Percentiles rank a stretch among this genome's conserved stretches.
phyloP scores from a whole-genome alignment of 2,329 filamentous ascomycete genomes.

The Paraphaeosphaeria sporulosa region DNA sequence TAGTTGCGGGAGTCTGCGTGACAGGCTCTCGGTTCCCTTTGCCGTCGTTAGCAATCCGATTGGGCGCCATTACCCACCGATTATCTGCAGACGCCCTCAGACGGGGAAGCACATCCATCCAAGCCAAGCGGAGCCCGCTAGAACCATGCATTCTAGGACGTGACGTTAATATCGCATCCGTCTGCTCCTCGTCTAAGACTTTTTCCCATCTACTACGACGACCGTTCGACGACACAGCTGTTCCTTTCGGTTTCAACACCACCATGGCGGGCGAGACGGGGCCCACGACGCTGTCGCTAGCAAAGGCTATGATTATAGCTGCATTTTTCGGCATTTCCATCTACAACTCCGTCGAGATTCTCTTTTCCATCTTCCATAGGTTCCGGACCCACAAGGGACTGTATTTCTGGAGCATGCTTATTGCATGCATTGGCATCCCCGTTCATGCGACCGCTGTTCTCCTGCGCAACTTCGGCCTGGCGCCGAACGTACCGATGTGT shows the following conservation, averaged over 20 bases:
- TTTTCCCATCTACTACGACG: not conserved
- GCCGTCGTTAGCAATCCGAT: not conserved
- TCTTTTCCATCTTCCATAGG: conserved; percentile 53
- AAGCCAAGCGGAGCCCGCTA: not conserved
- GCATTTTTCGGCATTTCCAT: conserved; percentile 37
- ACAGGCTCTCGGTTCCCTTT: not conserved
- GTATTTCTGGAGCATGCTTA: conserved; percentile 59
- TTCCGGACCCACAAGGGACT: conserved; percentile 55
- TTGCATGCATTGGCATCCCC: conserved; percentile 52
- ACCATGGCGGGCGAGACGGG: conserved; percentile 1
- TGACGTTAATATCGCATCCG: not conserved
- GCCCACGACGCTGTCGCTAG: conserved; percentile 4
- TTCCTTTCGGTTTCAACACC: not conserved
- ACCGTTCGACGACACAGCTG: not conserved
- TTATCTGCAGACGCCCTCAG: not conserved
- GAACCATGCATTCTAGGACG: not conserved
- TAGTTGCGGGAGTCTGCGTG: not conserved
- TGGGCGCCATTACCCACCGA: not conserved
- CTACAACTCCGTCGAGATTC: conserved; percentile 53
- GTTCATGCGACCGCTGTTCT: conserved; percentile 56
- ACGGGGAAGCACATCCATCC: not conserved
- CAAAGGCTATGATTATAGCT: conserved; percentile 20
- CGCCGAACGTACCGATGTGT: conserved; percentile 44
- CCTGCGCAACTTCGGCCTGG: conserved; percentile 51
- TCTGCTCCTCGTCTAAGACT: not conserved